phyloP scores from a whole-genome alignment of 331 rosid genomes.

The Cydonia oblonga region DNA sequence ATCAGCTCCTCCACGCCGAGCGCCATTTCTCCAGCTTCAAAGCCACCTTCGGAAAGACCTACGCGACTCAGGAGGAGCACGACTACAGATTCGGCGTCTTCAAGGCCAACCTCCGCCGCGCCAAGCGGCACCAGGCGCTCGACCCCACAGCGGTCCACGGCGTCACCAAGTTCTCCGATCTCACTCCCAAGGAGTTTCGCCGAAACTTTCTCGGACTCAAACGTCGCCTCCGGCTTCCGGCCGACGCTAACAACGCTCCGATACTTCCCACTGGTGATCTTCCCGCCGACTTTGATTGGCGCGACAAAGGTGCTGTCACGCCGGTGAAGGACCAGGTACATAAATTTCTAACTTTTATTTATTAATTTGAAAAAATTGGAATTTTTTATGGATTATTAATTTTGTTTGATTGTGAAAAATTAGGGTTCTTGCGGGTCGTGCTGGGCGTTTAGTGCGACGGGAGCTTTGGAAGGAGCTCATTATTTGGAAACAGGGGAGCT shows the following conservation, averaged over 20 bases:
- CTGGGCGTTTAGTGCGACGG: constrained; percentile 87
- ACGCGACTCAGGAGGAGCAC: constrained; percentile 59
- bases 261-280: constrained; percentile 70
- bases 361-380: not conserved
- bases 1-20: constrained; percentile 47
- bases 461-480: constrained; percentile 93
- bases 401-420: not conserved
- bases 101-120: constrained; percentile 59
- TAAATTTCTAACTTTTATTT: not conserved
- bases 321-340: constrained; percentile 68
- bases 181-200: constrained; percentile 65
- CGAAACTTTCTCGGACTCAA: constrained; percentile 61
- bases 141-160: constrained; percentile 88
- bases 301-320: constrained; percentile 78
- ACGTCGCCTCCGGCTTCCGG: constrained; percentile 49
- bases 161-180: constrained; percentile 78
- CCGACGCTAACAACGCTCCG: constrained; percentile 62
- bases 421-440: constrained; percentile 95
- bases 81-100: constrained; percentile 66
- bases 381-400: not conserved
- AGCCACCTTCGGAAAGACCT: constrained; percentile 43
- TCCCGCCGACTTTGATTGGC: constrained; percentile 88
- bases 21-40: constrained; percentile 56
- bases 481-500: constrained; percentile 62
- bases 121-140: constrained; percentile 59